Evolutionary conservation across 257 asterid genomes (phyloP).

Genomic region (Fraxinus cuspidata): DNA sequence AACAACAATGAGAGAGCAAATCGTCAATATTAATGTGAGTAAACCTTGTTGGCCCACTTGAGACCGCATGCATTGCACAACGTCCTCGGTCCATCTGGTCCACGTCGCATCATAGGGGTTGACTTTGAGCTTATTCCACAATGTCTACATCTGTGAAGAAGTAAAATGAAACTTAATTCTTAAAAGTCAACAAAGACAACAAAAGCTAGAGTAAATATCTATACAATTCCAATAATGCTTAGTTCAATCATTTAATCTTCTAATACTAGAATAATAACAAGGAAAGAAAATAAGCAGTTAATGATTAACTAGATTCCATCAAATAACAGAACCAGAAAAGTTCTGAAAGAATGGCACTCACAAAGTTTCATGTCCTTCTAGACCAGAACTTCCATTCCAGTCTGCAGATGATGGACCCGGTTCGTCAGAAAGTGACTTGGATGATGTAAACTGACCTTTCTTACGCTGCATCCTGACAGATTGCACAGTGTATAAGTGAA

Average conservation of each 20-base stretch:
- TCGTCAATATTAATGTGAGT: slow-evolving; percentile 9
- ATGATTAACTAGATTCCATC: slow-evolving; percentile 7
- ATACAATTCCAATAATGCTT: slow-evolving; percentile 14
- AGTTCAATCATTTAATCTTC: slow-evolving; percentile 11
- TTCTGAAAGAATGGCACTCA: slow-evolving; percentile 39
- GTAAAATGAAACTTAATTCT: slow-evolving; percentile 19
- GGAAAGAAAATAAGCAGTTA: slow-evolving; percentile 2
- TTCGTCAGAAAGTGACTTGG: slow-evolving; percentile 76
- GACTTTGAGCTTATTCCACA: slow-evolving; percentile 89
- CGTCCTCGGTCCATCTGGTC: slow-evolving; percentile 93
- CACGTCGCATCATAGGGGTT: slow-evolving; percentile 99
- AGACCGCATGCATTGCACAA: slow-evolving; percentile 96
- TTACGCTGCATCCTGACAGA: slow-evolving; percentile 95
- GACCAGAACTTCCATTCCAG: slow-evolving; percentile 58
- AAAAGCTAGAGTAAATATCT: background rate
- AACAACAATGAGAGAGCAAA: slow-evolving; percentile 10
- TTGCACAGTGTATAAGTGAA: slow-evolving; percentile 19
- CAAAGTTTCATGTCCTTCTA: slow-evolving; percentile 90
- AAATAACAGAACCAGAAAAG: slow-evolving; percentile 9
- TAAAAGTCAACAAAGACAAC: slow-evolving; percentile 14
- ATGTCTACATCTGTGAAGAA: slow-evolving; percentile 69
- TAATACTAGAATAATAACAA: slow-evolving; percentile 10
- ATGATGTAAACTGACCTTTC: slow-evolving; percentile 96
- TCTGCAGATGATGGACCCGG: slow-evolving; percentile 83
- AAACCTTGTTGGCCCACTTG: slow-evolving; percentile 92